These are phyloP conservation scores for Suillus lakei DNA, from an alignment of 768 basidiomycete species.

Conservation along the genomic window DNA sequence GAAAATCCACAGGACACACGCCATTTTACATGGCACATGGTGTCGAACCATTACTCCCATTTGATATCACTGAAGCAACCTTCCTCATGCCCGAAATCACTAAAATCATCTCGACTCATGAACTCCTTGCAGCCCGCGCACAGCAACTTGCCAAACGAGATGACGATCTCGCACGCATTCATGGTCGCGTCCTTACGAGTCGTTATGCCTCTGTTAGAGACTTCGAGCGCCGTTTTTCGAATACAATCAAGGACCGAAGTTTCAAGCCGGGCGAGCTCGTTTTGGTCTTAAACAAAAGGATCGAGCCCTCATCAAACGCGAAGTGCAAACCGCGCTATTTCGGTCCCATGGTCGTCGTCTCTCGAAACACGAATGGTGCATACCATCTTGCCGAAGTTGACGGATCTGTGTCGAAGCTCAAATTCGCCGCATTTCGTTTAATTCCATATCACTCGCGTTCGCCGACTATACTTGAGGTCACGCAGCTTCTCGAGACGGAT, in stretches of 20 bases:
- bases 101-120: neutral
- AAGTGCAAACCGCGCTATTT: conserved; percentile 6
- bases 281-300: neutral
- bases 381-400: neutral
- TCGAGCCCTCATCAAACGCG: conserved; percentile 15
- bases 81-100: neutral
- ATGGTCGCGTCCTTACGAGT: neutral
- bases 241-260: conserved; percentile 26
- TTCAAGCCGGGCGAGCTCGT: conserved; percentile 28
- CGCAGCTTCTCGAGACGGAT: neutral
- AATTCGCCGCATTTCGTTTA: neutral
- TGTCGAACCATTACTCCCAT: neutral
- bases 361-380: neutral
- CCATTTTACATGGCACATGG: neutral
- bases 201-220: neutral
- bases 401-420: neutral
- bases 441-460: neutral
- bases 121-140: no score
- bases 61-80: no score
- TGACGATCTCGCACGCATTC: neutral
- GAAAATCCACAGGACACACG: neutral
- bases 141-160: no score
- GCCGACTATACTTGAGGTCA: neutral
- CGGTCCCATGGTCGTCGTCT: neutral
- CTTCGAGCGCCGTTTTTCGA: conserved; percentile 20